These are phyloP conservation scores for Fusarium sp. DNA, from an alignment of 2,329 filamentous ascomycete species.

Conservation along the genomic window DNA sequence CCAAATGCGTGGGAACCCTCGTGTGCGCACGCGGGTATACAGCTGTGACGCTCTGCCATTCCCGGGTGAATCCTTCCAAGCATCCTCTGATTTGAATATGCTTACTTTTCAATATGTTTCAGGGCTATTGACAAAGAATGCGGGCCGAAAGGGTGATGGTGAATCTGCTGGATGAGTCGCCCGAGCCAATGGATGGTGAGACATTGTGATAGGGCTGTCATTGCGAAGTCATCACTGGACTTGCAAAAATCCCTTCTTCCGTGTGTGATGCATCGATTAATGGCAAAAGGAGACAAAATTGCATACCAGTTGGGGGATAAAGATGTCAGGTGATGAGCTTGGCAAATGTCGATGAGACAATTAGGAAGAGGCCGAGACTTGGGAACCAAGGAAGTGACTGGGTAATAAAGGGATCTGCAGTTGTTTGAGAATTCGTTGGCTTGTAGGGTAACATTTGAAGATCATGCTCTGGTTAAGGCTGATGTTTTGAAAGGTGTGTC, in stretches of 20 bases:
- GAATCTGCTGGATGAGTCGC: neutral
- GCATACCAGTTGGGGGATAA: neutral
- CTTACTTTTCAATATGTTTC: neutral
- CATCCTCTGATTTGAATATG: neutral
- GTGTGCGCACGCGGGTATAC: neutral
- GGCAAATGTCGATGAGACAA: neutral
- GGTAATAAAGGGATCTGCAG: neutral
- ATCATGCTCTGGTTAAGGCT: neutral
- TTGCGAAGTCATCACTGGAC: too few species aligned
- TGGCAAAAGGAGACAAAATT: neutral
- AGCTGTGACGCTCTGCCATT: neutral
- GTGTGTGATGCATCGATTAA: constrained; percentile 1
- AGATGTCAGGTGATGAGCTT: neutral
- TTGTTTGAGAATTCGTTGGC: neutral
- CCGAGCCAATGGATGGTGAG: neutral
- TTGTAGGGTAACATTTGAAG: neutral
- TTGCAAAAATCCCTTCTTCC: neutral
- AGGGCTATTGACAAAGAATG: neutral
- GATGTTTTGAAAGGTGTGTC: neutral
- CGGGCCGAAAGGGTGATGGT: neutral
- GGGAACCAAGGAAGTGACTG: neutral
- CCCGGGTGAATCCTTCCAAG: constrained; percentile 11
- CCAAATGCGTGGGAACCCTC: neutral
- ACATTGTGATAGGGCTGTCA: neutral
- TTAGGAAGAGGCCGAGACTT: neutral